phyloP scores from a whole-genome alignment of 768 basidiomycete genomes.

The Xerocomellus intermedius region DNA sequence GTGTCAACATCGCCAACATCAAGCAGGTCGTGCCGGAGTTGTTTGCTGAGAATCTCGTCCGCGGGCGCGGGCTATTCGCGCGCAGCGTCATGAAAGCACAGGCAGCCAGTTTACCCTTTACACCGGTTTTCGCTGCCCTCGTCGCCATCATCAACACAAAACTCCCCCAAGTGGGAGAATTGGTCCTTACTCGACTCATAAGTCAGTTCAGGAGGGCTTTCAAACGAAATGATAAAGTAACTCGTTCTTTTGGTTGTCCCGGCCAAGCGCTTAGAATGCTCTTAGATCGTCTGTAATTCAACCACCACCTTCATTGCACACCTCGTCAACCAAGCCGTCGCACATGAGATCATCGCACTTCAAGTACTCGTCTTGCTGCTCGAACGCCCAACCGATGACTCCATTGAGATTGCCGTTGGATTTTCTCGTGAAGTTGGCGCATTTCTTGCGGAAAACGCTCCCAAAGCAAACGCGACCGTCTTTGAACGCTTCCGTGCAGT shows the following conservation, averaged over 20 bases:
- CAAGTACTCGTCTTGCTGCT: constrained; percentile 95
- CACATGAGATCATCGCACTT: constrained; percentile 91
- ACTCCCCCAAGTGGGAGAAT: constrained; percentile 92
- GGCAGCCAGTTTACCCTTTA: constrained; percentile 94
- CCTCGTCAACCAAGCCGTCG: constrained; percentile 90
- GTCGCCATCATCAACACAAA: constrained; percentile 97
- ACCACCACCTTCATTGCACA: constrained; percentile 90
- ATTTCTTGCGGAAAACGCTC: constrained; percentile 88
- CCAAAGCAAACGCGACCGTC: constrained; percentile 91
- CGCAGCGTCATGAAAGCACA: constrained; percentile 98
- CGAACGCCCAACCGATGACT: constrained; percentile 94
- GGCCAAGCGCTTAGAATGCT: background rate
- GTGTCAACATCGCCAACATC: constrained; percentile 96
- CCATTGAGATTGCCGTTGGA: constrained; percentile 96
- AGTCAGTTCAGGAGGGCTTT: constrained; percentile 94
- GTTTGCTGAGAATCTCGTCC: constrained; percentile 90
- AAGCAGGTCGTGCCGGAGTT: constrained; percentile 89
- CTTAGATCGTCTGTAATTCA: constrained; percentile 87
- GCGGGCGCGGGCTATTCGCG: constrained; percentile 89
- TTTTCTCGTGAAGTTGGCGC: constrained; percentile 98
- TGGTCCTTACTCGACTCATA: constrained; percentile 83
- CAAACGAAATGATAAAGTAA: constrained; percentile 96
- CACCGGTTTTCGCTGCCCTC: constrained; percentile 92
- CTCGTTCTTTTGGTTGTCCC: constrained; percentile 17
- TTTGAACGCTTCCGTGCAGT: constrained; percentile 97